These are phyloP conservation scores for Solanum pimpinellifolium DNA, from an alignment of 257 asterid genomes.

Conservation along the genomic window DNA sequence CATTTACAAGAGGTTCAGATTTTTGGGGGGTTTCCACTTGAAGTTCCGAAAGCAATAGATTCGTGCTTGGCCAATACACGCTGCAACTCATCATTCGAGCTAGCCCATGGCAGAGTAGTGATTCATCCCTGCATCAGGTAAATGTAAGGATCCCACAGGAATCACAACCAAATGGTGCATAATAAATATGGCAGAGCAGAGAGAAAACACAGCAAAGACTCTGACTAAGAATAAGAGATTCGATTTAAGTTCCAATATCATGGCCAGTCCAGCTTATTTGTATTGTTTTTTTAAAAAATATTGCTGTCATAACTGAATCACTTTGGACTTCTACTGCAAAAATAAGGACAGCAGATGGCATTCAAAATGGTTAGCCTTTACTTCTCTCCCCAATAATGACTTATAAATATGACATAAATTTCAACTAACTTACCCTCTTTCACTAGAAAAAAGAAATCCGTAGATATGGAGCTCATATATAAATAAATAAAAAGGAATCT, in stretches of 20 bases:
- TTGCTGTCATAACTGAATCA: not conserved
- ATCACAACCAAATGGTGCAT: not conserved
- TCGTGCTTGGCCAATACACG: slow-evolving; percentile 83
- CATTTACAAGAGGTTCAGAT: slow-evolving; percentile 49
- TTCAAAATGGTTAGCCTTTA: not conserved
- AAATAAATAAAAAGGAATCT: not conserved
- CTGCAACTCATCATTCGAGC: slow-evolving; percentile 83
- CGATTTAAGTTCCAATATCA: not conserved
- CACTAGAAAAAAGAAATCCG: too few species aligned
- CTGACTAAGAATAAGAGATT: not conserved
- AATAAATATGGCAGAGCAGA: not conserved
- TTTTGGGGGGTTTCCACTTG: slow-evolving; percentile 40
- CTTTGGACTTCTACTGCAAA: not conserved
- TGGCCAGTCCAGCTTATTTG: not conserved
- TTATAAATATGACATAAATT: not conserved
- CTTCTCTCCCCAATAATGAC: not conserved
- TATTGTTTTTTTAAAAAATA: not conserved
- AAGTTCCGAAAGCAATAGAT: slow-evolving; percentile 62
- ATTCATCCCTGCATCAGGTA: slow-evolving; percentile 60
- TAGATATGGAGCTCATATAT: not conserved
- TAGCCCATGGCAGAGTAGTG: slow-evolving; percentile 82
- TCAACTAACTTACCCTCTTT: not conserved
- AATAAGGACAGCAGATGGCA: not conserved
- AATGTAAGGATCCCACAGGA: not conserved
- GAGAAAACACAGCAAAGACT: not conserved